Evolutionary conservation across 768 basidiomycete species (phyloP).

Genomic region (Psilocybe subaeruginosa): DNA sequence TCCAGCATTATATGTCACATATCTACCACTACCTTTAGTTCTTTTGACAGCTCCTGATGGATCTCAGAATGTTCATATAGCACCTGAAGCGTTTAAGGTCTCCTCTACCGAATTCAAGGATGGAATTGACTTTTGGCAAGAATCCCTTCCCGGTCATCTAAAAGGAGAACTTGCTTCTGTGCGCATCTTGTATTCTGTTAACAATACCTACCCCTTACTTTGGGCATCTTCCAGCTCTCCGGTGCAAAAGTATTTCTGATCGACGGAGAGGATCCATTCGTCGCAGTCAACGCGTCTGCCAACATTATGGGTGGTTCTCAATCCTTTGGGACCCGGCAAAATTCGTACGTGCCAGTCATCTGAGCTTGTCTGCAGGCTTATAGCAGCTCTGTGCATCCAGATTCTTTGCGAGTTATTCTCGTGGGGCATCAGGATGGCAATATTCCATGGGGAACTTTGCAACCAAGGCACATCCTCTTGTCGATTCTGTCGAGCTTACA

Average conservation of each 20-base stretch:
- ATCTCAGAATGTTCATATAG: constrained; percentile 51
- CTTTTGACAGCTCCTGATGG: constrained; percentile 48
- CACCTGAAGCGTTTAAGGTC: constrained; percentile 55
- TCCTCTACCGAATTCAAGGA: constrained; percentile 53
- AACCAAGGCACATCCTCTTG: constrained; percentile 52
- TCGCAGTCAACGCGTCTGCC: constrained; percentile 55
- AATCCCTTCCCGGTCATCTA: constrained; percentile 46
- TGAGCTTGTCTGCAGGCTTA: neutral
- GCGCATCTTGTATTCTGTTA: constrained; percentile 10
- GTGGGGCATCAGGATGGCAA: constrained; percentile 39
- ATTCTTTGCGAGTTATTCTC: constrained; percentile 49
- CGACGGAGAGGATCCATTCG: constrained; percentile 52
- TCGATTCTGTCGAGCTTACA: constrained; percentile 49
- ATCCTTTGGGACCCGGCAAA: constrained; percentile 52
- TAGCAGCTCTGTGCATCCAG: constrained; percentile 25
- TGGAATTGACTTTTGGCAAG: constrained; percentile 57
- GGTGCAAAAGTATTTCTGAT: constrained; percentile 60
- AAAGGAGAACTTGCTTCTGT: constrained; percentile 51
- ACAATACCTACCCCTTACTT: neutral
- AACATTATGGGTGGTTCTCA: constrained; percentile 55
- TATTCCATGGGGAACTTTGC: constrained; percentile 60
- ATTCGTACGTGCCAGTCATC: constrained; percentile 33
- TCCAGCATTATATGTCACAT: constrained; percentile 47
- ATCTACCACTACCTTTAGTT: constrained; percentile 51
- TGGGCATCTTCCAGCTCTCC: constrained; percentile 30